These are phyloP conservation scores for Capsicum baccatum DNA, from an alignment of 257 asterid species.

Conservation along the genomic window DNA sequence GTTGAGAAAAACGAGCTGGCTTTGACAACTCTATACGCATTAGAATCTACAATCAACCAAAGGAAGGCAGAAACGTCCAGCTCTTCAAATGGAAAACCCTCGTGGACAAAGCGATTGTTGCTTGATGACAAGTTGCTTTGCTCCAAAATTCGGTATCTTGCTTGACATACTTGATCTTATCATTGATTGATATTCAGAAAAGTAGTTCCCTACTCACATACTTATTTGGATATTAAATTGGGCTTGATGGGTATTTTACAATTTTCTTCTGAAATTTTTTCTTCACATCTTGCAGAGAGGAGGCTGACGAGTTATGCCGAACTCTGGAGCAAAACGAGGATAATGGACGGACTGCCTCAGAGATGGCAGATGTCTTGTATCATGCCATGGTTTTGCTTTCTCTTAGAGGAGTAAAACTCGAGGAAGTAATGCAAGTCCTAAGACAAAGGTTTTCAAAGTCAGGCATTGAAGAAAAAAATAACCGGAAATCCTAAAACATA, in stretches of 20 bases:
- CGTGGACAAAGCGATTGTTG: slow-evolving; percentile 83
- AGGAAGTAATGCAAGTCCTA: slow-evolving; percentile 74
- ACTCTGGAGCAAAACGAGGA: slow-evolving; percentile 83
- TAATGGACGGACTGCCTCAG: slow-evolving; percentile 63
- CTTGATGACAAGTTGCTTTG: slow-evolving; percentile 65
- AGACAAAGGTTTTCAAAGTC: slow-evolving; percentile 78
- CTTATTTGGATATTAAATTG: neutral
- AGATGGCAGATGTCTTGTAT: slow-evolving; percentile 83
- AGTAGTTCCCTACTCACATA: neutral
- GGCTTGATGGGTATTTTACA: neutral
- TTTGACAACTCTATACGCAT: slow-evolving; percentile 62
- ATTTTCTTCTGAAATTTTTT: neutral
- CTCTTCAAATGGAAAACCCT: slow-evolving; percentile 55
- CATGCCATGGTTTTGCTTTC: slow-evolving; percentile 81
- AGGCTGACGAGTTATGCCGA: slow-evolving; percentile 85
- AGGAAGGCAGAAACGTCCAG: slow-evolving; percentile 57
- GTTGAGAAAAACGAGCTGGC: slow-evolving; percentile 60
- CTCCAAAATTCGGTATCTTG: slow-evolving; percentile 70
- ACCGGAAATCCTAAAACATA: slow-evolving; percentile 50
- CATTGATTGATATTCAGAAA: neutral
- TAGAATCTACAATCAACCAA: slow-evolving; percentile 74
- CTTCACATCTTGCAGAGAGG: slow-evolving; percentile 58
- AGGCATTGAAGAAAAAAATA: slow-evolving; percentile 79
- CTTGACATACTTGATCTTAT: neutral
- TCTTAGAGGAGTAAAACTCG: slow-evolving; percentile 65